These are phyloP conservation scores for Phytophthora hibernalis DNA, from an alignment of 352 stramenopile genomes.

Conservation along the genomic window DNA sequence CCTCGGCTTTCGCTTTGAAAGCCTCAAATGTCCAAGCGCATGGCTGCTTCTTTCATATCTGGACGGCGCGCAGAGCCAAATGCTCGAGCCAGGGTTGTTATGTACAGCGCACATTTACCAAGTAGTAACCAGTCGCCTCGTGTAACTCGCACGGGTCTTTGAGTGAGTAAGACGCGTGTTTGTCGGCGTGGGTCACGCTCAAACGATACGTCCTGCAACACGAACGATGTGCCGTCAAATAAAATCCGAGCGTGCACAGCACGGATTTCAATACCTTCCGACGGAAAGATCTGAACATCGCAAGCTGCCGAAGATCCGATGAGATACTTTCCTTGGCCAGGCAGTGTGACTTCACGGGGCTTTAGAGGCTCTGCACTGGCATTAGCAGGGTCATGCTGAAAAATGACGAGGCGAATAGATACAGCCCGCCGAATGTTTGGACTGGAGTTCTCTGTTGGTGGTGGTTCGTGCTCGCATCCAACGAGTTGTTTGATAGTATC, in stretches of 20 bases:
- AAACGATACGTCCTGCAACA: slow-evolving; percentile 79
- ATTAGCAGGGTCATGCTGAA: slow-evolving; percentile 30
- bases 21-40: slow-evolving; percentile 70
- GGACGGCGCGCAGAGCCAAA: slow-evolving; percentile 65
- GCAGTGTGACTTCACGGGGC: slow-evolving; percentile 17
- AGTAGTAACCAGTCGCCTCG: slow-evolving; percentile 70
- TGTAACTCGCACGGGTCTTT: slow-evolving; percentile 52
- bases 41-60: slow-evolving; percentile 71
- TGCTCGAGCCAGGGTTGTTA: slow-evolving; percentile 55
- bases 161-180: slow-evolving; percentile 57
- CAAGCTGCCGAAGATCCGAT: slow-evolving; percentile 67
- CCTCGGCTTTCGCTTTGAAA: slow-evolving; percentile 68
- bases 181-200: slow-evolving; percentile 60
- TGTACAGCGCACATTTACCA: slow-evolving; percentile 56
- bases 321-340: slow-evolving; percentile 46
- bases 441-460: not conserved
- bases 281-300: slow-evolving; percentile 56
- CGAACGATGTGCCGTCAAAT: slow-evolving; percentile 72
- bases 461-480: slow-evolving; percentile 17
- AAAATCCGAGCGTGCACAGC: slow-evolving; percentile 65
- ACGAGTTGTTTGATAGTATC: slow-evolving; percentile 25
- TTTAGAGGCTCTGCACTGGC: slow-evolving; percentile 13
- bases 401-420: slow-evolving; percentile 30
- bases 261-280: slow-evolving; percentile 48
- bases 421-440: slow-evolving; percentile 2